Evolutionary conservation across 2,329 filamentous ascomycete species (phyloP).

Genomic region (Anisogramma anomala): DNA sequence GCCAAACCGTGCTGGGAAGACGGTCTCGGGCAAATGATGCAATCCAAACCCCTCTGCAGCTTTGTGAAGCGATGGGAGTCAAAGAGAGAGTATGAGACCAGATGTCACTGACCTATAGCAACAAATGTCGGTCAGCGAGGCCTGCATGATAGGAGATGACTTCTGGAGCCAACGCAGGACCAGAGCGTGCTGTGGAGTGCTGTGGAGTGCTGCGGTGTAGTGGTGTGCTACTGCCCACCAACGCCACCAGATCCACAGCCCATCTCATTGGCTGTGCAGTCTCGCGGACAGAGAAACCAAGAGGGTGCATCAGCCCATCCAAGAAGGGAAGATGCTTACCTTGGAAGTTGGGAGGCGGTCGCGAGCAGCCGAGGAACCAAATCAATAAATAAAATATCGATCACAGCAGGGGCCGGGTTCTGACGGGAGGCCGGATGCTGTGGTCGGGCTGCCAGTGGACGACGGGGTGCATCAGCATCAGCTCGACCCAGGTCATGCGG

Average conservation of each 20-base stretch:
- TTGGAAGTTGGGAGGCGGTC: constrained; percentile 19
- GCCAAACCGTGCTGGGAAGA: constrained; percentile 6
- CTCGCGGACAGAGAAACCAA: constrained; percentile 2
- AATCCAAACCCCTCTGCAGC: constrained; percentile 4
- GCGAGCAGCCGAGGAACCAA: no score
- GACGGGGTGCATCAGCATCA: constrained; percentile 7
- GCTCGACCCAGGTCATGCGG: constrained; percentile 25
- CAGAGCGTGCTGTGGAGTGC: constrained; percentile 4
- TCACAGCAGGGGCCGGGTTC: constrained; percentile 14
- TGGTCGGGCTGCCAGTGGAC: constrained; percentile 17
- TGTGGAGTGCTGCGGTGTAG: no score
- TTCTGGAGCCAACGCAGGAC: neutral
- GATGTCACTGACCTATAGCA: constrained; percentile 13
- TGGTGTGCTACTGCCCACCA: constrained; percentile 6
- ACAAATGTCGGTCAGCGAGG: constrained; percentile 14
- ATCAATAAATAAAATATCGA: no score
- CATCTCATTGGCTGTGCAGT: constrained; percentile 3
- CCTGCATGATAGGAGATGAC: constrained; percentile 12
- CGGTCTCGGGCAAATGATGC: constrained; percentile 13
- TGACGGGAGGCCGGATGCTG: constrained; percentile 13
- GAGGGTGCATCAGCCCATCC: constrained; percentile 6
- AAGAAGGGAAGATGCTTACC: constrained; percentile 5
- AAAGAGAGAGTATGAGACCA: constrained; percentile 12
- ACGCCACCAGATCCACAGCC: constrained; percentile 5
- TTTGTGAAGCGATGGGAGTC: constrained; percentile 10